Evolutionary conservation across 1,284 basidiomycete species (phyloP).

Genomic region (Boletellus sp.): DNA sequence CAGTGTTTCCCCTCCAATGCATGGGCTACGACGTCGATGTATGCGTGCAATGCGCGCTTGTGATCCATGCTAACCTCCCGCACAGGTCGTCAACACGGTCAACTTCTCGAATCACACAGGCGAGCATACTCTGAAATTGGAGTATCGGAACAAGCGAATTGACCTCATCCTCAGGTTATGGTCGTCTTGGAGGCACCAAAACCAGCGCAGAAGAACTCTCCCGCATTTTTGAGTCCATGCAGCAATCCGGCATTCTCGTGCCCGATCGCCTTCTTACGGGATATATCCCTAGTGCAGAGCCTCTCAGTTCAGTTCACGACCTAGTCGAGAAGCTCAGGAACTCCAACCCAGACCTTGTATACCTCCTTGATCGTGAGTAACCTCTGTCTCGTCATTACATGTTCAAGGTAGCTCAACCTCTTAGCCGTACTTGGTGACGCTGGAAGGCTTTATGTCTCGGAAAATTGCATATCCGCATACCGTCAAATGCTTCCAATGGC

Average conservation of each 20-base stretch:
- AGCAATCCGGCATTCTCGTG: constrained; percentile 62
- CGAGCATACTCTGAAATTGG: constrained; percentile 31
- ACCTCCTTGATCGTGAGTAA: constrained; percentile 85
- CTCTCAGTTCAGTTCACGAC: constrained; percentile 64
- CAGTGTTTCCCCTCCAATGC: constrained; percentile 92
- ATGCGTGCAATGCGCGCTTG: constrained; percentile 46
- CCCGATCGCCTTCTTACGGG: constrained; percentile 74
- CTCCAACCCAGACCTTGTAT: constrained; percentile 63
- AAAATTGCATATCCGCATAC: constrained; percentile 89
- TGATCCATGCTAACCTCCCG: constrained; percentile 21
- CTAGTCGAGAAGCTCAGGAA: constrained; percentile 61
- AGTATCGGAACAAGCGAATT: background rate
- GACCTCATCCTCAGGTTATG: constrained; percentile 58
- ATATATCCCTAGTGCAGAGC: constrained; percentile 87
- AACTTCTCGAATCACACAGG: constrained; percentile 95
- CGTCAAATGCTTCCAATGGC: constrained; percentile 74
- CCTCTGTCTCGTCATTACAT: constrained; percentile 4
- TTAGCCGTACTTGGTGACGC: constrained; percentile 90
- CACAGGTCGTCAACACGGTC: constrained; percentile 91
- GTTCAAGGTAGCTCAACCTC: constrained; percentile 49
- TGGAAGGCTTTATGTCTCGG: constrained; percentile 83
- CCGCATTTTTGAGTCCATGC: constrained; percentile 65
- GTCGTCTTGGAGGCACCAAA: constrained; percentile 69
- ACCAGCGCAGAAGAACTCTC: constrained; percentile 67
- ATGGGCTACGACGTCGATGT: constrained; percentile 97